Conservation (phyloP, 208 protist species). For the Acanthamoeba rhysodes region DNA sequence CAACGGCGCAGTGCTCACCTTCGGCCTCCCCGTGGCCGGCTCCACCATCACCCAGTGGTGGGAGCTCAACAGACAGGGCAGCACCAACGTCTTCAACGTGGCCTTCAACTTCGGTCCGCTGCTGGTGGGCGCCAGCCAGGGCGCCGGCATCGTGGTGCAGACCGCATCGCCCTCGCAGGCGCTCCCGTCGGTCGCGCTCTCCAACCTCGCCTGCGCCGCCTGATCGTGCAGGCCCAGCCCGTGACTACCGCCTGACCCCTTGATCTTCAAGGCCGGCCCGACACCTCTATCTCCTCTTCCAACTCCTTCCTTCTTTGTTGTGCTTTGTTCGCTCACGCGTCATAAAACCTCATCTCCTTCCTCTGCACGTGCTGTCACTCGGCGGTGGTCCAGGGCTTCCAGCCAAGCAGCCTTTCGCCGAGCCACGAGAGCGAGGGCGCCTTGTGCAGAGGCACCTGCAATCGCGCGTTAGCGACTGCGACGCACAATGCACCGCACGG, state of each 20-base stretch:
- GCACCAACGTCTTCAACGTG: background rate
- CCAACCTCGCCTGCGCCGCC: background rate
- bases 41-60: background rate
- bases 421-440: background rate
- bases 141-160: background rate
- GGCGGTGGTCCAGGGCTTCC: background rate
- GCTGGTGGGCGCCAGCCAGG: background rate
- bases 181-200: background rate
- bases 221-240: too few species aligned
- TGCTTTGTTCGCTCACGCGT: too few species aligned
- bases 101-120: background rate
- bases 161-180: background rate
- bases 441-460: conserved; percentile 6
- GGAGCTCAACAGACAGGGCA: background rate
- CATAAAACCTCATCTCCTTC: too few species aligned
- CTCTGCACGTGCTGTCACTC: too few species aligned
- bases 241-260: background rate
- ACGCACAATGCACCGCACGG: background rate
- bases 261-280: too few species aligned
- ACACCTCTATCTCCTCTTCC: background rate
- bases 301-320: too few species aligned
- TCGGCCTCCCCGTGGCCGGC: background rate
- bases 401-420: background rate
- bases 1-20: background rate
- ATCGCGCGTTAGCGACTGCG: too few species aligned